phyloP scores from a whole-genome alignment of 1,284 basidiomycete genomes.

The Polyporus tsugae region DNA sequence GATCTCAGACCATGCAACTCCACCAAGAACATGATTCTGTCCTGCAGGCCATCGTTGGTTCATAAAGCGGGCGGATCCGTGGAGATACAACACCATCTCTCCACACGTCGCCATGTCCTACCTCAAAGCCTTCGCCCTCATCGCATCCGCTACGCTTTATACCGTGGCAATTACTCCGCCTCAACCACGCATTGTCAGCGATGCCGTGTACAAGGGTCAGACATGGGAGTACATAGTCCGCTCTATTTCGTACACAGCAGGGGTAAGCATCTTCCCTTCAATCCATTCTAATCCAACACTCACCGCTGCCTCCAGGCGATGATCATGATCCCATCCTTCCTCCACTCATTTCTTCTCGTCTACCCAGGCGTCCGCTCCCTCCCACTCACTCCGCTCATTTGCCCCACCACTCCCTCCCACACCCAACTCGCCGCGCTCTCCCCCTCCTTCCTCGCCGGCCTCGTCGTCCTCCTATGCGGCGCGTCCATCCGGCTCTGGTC shows the following conservation, averaged over 20 bases:
- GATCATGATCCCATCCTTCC: neutral
- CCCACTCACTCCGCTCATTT: neutral
- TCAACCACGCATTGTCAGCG: slow-evolving; percentile 1
- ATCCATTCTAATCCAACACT: neutral
- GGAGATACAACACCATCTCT: neutral
- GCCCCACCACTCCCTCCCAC: neutral
- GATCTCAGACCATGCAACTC: neutral
- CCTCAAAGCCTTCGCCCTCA: neutral
- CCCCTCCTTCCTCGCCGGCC: slow-evolving; percentile 32
- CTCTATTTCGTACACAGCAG: neutral
- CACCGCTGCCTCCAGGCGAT: neutral
- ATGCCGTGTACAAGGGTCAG: slow-evolving; percentile 3
- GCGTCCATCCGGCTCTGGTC: slow-evolving; percentile 34
- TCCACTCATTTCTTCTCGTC: slow-evolving; percentile 2
- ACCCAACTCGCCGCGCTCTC: slow-evolving; percentile 13
- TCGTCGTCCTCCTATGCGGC: slow-evolving; percentile 25
- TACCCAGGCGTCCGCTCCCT: slow-evolving; percentile 6
- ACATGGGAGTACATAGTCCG: neutral
- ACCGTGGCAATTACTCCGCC: neutral
- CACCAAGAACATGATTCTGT: neutral
- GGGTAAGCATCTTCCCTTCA: neutral
- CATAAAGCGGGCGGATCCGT: neutral
- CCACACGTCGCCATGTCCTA: neutral
- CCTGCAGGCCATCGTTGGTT: neutral
- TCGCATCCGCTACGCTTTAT: neutral